Conservation (phyloP, 805 yeast species). For the Metschnikowia similis region DNA sequence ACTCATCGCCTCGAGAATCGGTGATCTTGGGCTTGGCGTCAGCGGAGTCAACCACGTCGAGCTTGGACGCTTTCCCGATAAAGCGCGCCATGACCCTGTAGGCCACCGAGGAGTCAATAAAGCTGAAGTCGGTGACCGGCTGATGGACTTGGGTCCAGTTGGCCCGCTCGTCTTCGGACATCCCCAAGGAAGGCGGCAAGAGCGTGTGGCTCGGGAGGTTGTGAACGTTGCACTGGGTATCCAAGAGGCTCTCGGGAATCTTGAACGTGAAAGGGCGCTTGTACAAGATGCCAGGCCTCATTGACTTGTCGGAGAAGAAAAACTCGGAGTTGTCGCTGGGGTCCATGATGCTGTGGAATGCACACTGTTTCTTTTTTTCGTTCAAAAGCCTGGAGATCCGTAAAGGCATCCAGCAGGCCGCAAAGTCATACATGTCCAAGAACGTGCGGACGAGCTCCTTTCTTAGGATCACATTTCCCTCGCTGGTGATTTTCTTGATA, state of each 20-base stretch:
- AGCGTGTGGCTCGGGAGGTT: constrained; percentile 27
- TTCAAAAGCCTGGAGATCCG: constrained; percentile 29
- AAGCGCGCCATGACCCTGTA: constrained; percentile 39
- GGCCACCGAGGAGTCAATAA: constrained; percentile 29
- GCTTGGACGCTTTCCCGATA: constrained; percentile 37
- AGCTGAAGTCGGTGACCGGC: constrained; percentile 26
- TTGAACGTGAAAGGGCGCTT: constrained; percentile 41
- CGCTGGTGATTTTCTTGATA: constrained; percentile 10
- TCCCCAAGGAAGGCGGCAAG: constrained; percentile 35
- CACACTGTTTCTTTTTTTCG: constrained; percentile 12
- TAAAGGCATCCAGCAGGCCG: constrained; percentile 47
- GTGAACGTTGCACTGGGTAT: constrained; percentile 34
- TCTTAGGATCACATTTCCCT: constrained; percentile 10
- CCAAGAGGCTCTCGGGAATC: constrained; percentile 34
- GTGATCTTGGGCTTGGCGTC: constrained; percentile 32
- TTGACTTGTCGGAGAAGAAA: constrained; percentile 15
- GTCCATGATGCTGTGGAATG: constrained; percentile 16
- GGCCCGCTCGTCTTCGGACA: constrained; percentile 17
- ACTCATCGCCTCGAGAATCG: constrained; percentile 36
- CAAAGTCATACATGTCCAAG: constrained; percentile 11
- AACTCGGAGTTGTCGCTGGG: constrained; percentile 24
- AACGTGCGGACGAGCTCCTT: constrained; percentile 25
- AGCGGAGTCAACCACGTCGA: constrained; percentile 24
- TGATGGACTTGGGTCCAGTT: not conserved
- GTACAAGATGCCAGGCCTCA: constrained; percentile 22